Conservation (phyloP, 2,329 filamentous ascomycete genomes). For the Microcera coccophila region DNA sequence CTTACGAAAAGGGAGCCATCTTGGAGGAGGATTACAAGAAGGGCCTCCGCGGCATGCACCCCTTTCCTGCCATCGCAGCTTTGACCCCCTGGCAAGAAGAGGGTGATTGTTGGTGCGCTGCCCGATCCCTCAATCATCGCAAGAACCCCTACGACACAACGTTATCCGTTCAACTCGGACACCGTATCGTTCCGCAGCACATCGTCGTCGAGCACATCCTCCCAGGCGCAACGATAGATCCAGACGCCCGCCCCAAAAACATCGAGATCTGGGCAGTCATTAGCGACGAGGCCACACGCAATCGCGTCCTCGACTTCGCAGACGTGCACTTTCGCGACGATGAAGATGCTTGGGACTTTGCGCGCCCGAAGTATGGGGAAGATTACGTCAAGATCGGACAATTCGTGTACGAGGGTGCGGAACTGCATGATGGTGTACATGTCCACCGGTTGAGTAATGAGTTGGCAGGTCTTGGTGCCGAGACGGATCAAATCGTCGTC, state of each 20-base stretch:
- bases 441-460: constrained; percentile 52
- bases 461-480: constrained; percentile 43
- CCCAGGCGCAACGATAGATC: constrained; percentile 56
- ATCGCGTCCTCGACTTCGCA: constrained; percentile 43
- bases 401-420: constrained; percentile 50
- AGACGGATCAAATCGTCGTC: constrained; percentile 51
- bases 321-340: constrained; percentile 38
- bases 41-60: constrained; percentile 18
- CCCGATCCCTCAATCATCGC: constrained; percentile 37
- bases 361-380: constrained; percentile 24
- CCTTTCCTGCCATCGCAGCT: constrained; percentile 48
- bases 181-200: constrained; percentile 61
- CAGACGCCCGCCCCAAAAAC: constrained; percentile 58
- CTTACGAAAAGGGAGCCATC: constrained; percentile 17
- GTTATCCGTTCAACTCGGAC: constrained; percentile 59
- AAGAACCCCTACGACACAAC: constrained; percentile 53
- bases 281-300: constrained; percentile 41
- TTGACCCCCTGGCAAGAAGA: constrained; percentile 69
- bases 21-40: constrained; percentile 10
- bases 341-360: constrained; percentile 27
- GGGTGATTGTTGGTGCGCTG: constrained; percentile 85
- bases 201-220: constrained; percentile 71
- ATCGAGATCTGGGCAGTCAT: constrained; percentile 68
- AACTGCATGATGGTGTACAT: constrained; percentile 44
- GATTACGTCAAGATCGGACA: constrained; percentile 55